Percentiles rank a stretch among this genome's conserved stretches.
Conservation (phyloP, 2,329 filamentous ascomycete genomes). For the Bipolaris bicolor region DNA sequence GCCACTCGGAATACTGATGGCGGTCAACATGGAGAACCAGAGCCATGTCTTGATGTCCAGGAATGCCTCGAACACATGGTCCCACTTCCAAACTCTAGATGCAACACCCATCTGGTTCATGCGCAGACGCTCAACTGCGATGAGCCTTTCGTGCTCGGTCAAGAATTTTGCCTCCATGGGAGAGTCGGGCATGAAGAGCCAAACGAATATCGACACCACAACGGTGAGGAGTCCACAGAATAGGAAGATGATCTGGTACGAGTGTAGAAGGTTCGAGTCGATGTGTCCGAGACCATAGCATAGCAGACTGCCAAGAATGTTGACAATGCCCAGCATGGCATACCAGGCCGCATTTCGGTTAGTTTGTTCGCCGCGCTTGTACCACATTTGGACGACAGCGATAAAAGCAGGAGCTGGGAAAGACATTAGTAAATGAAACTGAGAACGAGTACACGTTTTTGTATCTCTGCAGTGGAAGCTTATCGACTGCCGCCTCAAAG, state of each 20-base stretch:
- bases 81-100: conserved; percentile 57
- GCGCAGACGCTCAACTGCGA: conserved; percentile 62
- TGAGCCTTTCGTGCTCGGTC: conserved; percentile 60
- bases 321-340: conserved; percentile 65
- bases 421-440: conserved; percentile 1
- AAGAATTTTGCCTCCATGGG: conserved; percentile 66
- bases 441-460: neutral
- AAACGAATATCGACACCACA: conserved; percentile 58
- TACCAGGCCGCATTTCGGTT: conserved; percentile 65
- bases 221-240: conserved; percentile 56
- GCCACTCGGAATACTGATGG: conserved; percentile 59
- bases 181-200: conserved; percentile 66
- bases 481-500: conserved; percentile 65
- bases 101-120: conserved; percentile 53
- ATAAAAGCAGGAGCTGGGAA: conserved; percentile 39
- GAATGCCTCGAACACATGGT: conserved; percentile 61
- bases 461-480: conserved; percentile 8
- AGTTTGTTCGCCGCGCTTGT: conserved; percentile 64
- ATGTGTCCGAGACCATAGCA: conserved; percentile 67
- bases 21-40: conserved; percentile 55
- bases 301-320: conserved; percentile 61
- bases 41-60: conserved; percentile 66
- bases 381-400: conserved; percentile 60
- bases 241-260: conserved; percentile 47
- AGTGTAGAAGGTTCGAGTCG: conserved; percentile 51